Evolutionary conservation across 306 rosid genomes (phyloP), one percentile per base, ranked within the genome.

Genomic region (Prunus dulcis): DNA sequence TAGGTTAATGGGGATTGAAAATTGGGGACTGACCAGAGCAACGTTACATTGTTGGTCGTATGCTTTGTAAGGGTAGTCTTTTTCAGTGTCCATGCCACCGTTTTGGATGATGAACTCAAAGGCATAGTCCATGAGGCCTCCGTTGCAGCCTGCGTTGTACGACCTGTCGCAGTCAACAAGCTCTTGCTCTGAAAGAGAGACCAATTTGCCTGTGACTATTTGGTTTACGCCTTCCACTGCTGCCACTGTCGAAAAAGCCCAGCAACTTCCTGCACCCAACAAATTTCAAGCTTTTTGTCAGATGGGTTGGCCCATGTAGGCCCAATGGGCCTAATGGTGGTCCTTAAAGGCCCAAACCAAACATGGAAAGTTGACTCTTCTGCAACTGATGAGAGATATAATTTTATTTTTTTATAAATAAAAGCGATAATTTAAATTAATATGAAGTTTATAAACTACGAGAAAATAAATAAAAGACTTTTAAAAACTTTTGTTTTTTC

Each of bases 221-320:
- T 87, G 80, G 78, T 94, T 92, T 56, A 94, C 84, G 65, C 95
- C 95, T 80, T 94, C 98, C 60, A 94, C 98, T 3, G 96, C 79
- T 0, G 96, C 97, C 25, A 92, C 75, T 0, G 98, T 89, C 52
- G 98, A 92, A 71, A 94, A 94, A 2, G 98, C 98, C 98, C 98
- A 94, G 72, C 98, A 92, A 62, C 98, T 92, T 64, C 98, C 98
- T 94, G 86, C 45, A 34, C 34, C 3, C 6, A 11, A 19, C 2
- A 17, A 38, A 0, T 14, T 13, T 2, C 12, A 66, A 17, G 3
- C 20, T 10, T 1, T 43, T 57, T 23, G 43, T 43, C 13, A 17
- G 77, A 9, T 32, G 4, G 2, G n/a, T 28, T 62, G 67, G 43
- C 15, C 67, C 18, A 62, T 1, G 20, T 41, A 38, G 69, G 38